Percentiles rank a stretch among this genome's conserved stretches.
Evolutionary conservation across 2,329 filamentous ascomycete species (phyloP).

Genomic region (Didymella keratinophila): DNA sequence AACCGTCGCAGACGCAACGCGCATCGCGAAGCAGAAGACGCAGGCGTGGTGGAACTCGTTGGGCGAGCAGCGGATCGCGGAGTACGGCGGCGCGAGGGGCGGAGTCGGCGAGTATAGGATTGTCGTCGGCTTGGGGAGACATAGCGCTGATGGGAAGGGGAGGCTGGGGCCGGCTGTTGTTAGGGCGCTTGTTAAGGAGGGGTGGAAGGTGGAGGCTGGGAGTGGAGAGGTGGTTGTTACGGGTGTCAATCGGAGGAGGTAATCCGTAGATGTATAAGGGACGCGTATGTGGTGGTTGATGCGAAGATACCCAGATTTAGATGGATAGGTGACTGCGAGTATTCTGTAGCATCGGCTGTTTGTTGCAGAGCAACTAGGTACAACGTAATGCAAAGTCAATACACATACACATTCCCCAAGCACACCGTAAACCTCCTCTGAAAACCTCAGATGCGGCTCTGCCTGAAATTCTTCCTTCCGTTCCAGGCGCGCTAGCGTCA

Average conservation of each 20-base stretch:
- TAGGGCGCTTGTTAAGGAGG: conserved; percentile 75
- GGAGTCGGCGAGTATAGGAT: conserved; percentile 69
- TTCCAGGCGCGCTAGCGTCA: conserved; percentile 21
- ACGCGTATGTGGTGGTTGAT: not conserved
- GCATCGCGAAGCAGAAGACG: conserved; percentile 75
- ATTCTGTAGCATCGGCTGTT: too few species aligned
- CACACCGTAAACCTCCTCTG: not conserved
- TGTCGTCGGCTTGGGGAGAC: conserved; percentile 80
- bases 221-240: conserved; percentile 75
- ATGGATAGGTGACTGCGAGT: not conserved
- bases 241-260: conserved; percentile 58
- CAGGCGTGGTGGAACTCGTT: conserved; percentile 78
- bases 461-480: conserved; percentile 5
- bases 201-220: conserved; percentile 81
- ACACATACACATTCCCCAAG: not conserved
- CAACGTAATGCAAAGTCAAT: not conserved
- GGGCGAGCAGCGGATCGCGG: conserved; percentile 68
- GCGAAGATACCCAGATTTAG: conserved; percentile 8
- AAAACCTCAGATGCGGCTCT: conserved; percentile 3
- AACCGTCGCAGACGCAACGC: conserved; percentile 78
- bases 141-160: conserved; percentile 78
- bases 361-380: too few species aligned
- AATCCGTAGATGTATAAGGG: too few species aligned
- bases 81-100: conserved; percentile 53
- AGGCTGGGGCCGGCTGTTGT: conserved; percentile 82